Percentiles rank a stretch among this genome's conserved stretches.
These are phyloP conservation scores for Circinella umbellata DNA, from an alignment of 371 early-diverging fungal genomes.

Conservation along the genomic window DNA sequence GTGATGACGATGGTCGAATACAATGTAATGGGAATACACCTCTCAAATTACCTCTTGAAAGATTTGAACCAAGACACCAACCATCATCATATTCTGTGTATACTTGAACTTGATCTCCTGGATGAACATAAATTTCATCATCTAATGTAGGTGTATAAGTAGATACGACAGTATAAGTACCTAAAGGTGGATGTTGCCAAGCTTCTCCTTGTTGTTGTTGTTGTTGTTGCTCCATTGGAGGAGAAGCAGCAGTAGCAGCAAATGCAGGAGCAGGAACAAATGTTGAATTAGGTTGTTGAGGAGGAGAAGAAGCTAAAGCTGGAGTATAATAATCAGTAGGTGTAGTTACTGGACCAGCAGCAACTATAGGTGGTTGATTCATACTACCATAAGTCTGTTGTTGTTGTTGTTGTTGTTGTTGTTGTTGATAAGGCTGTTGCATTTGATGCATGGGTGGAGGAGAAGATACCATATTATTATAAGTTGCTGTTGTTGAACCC, in stretches of 20 bases:
- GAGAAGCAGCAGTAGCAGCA: conserved; percentile 2
- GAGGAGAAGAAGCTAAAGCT: background rate
- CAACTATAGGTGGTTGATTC: background rate
- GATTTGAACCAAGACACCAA: conserved; percentile 21
- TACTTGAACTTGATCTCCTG: conserved; percentile 24
- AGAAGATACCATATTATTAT: too few species aligned
- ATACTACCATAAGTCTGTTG: conserved; percentile 6
- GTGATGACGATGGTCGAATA: conserved; percentile 22
- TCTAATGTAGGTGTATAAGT: conserved; percentile 38
- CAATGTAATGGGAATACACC: conserved; percentile 63
- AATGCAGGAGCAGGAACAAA: background rate
- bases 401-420: background rate
- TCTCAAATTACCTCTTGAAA: conserved; percentile 4
- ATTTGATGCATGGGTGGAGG: too few species aligned
- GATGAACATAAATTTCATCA: conserved; percentile 28
- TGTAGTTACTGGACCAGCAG: conserved; percentile 6
- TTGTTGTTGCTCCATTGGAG: conserved; percentile 1
- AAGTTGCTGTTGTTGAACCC: background rate
- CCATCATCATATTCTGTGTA: conserved; percentile 28
- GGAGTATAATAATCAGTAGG: background rate
- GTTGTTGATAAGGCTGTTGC: too few species aligned
- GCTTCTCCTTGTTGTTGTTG: conserved; percentile 9
- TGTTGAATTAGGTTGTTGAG: background rate
- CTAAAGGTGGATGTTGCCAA: conserved; percentile 26
- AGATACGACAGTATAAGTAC: conserved; percentile 44